Conservation (phyloP, 1,284 basidiomycete species). For the Marasmius oreades region DNA sequence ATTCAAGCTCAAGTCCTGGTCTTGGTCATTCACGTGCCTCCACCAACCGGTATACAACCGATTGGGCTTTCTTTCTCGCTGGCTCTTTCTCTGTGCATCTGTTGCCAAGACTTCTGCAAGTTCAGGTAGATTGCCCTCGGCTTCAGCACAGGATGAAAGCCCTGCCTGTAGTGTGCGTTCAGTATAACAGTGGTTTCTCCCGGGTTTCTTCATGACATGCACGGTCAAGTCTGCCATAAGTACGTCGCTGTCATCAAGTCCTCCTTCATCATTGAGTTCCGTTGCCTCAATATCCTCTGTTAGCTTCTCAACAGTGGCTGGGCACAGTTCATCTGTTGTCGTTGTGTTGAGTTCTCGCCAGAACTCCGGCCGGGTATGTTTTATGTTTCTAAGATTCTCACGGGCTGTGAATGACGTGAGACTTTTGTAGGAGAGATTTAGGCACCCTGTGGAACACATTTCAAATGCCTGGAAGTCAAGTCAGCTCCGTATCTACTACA, state of each 20-base stretch:
- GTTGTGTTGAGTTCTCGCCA: constrained; percentile 19
- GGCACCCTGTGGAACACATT: constrained; percentile 19
- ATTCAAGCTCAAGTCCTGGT: neutral
- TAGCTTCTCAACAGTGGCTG: constrained; percentile 12
- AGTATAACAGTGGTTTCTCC: no score
- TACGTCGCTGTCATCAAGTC: no score
- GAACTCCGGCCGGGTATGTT: constrained; percentile 18
- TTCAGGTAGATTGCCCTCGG: no score
- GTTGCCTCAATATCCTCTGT: neutral
- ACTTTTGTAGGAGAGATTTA: constrained; percentile 26
- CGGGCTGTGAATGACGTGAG: constrained; percentile 22
- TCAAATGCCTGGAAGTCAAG: constrained; percentile 20
- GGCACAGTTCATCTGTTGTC: neutral
- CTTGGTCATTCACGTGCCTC: neutral
- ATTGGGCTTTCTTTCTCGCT: neutral
- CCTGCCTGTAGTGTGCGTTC: neutral
- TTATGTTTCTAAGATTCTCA: constrained; percentile 19
- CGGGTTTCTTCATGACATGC: no score
- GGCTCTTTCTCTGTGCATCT: neutral
- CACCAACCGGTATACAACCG: neutral
- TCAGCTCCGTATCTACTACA: neutral
- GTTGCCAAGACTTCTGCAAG: neutral
- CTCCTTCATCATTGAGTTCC: no score
- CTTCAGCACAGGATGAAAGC: neutral
- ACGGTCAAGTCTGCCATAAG: no score